Base-by-base conservation (phyloP, 306 rosid species). In the Acmispon strigosus region DNA sequence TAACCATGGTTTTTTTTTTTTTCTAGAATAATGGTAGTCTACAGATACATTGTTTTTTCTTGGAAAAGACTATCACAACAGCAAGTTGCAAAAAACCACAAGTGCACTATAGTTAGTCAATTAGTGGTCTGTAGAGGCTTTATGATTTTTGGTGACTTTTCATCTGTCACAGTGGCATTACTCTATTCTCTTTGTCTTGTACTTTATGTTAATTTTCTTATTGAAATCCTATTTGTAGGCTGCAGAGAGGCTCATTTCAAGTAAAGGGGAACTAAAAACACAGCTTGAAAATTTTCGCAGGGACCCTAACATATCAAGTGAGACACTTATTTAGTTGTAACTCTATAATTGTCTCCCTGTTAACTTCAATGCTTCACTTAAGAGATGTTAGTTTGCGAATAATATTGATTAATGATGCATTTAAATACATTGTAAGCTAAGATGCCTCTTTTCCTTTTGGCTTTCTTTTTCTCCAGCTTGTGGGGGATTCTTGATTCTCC, bases 211-310 rank as follows among this genome's bases (percentile, higher is more conserved):
- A 15, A 71, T 54, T 69, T 62, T 49, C 58, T 70, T 43, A 47
- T 12, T 73, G 62, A 61, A 17, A 50, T 58, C 44, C 18, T 79
- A 76, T 43, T 24, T 70, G 57, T 73, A 94, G 98, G 98, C 98
- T 72, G 97, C 98, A 48, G 84, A 84, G 86, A 90, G 98, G 87
- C 89, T 94, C 70, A 74, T 87, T 76, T 75, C 66, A 70, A 89
- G 97, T 75, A 74, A 90, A 53, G 95, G 98, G 48, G 82, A 84
- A 54, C 95, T 94, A 62, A 90, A 81, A 79, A 69, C 77, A 49
- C 82, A 90, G 80, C 87, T 90, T 64, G 95, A 94, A 73, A 82
- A 72, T 74, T 94, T 89, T 70, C 73, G 78, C 53, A 89, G 75
- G 52, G 92, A 94, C 68, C 95, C 90, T 71, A 50, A 73, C 74